A percentile compares a stretch with the other conserved stretches of the same genome.
Evolutionary conservation across 1,139 yeast genomes (phyloP).

Genomic region (Tardiomyces blankii): DNA sequence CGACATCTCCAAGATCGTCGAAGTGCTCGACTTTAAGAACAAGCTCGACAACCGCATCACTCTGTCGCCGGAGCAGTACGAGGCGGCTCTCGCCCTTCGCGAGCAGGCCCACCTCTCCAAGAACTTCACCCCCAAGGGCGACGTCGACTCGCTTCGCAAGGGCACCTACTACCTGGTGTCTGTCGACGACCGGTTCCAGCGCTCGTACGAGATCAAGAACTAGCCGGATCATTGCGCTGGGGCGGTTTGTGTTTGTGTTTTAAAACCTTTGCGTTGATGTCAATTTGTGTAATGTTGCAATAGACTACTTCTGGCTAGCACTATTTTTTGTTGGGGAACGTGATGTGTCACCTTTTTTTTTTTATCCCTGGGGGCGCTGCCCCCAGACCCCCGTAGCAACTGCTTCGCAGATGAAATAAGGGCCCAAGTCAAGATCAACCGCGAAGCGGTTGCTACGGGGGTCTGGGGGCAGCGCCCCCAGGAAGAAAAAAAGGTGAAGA

Average conservation of each 20-base stretch:
- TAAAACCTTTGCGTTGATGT: background rate
- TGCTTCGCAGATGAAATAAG: too few relatives aligned
- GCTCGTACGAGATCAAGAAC: constrained; percentile 54
- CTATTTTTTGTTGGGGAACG: too few relatives aligned
- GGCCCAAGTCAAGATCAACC: too few relatives aligned
- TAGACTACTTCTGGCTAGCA: too few relatives aligned
- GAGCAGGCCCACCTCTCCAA: constrained; percentile 83
- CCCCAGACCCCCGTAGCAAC: too few relatives aligned
- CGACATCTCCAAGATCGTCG: constrained; percentile 60
- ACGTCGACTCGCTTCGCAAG: constrained; percentile 51
- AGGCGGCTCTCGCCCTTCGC: constrained; percentile 72
- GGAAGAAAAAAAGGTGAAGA: too few relatives aligned
- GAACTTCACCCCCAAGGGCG: constrained; percentile 67
- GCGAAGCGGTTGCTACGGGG: too few relatives aligned
- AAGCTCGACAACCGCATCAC: constrained; percentile 57
- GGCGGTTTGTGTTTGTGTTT: background rate
- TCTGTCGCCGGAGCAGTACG: constrained; percentile 70
- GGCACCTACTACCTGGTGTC: constrained; percentile 82
- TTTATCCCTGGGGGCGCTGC: too few relatives aligned
- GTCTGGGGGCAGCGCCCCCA: too few relatives aligned
- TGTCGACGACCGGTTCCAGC: constrained; percentile 82
- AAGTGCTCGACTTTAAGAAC: constrained; percentile 55
- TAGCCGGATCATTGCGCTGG: constrained; percentile 1
- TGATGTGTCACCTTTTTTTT: too few relatives aligned
- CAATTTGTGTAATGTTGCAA: background rate